Base-by-base conservation (phyloP, 371 early-diverging fungal genomes). In the Saksenaea oblongispora region DNA sequence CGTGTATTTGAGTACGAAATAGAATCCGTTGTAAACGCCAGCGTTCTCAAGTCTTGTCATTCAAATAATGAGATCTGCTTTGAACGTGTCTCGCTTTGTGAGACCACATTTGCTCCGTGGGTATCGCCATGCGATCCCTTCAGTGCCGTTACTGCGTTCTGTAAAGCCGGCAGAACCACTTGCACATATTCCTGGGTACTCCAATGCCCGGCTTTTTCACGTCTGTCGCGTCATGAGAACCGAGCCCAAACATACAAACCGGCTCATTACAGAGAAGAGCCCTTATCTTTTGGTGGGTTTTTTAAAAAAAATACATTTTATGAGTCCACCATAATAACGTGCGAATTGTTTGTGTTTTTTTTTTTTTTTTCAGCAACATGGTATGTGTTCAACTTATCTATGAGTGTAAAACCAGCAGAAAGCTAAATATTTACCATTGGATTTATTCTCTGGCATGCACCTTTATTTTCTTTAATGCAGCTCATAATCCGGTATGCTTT, bases 251-350 rank as follows among this genome's bases (percentile, higher is more conserved):
- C 58, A 54, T 35, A 75, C 70, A 4, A 86, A 86, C 62, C 80
- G 81, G 18, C 70, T 86, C 11, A 63, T 71, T 9, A 61, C 75
- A 1, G 83, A 85, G 47, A 83, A 81, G 66, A 83, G 83, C 36
- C 81, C 85, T 53, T 87, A 87, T 63, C 65, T 87, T 26, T 64
- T 80, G 65, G 79, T 79, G 73, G 41, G 57, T 47, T n/a, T 22
- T 22, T n/a, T 3, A 10, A 22, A 47, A 22, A 18, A 5, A 18
- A 18, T 3, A 9, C 47, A 0, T 47, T 18, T 47, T 47, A 18
- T 47, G n/a, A 47, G n/a, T 53, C 24, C 22, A 39, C 34, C 56
- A 39, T 27, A 56, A 35, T 64, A 8, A 39, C 59, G 34, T n/a
- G 27, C 51, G 61, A 39, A 28, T n/a, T 35, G 18, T 60, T 35